Evolutionary conservation across 257 asterid species (phyloP), one percentile per base, ranked within the genome.

Genomic region (Rubia yunnanensis): DNA sequence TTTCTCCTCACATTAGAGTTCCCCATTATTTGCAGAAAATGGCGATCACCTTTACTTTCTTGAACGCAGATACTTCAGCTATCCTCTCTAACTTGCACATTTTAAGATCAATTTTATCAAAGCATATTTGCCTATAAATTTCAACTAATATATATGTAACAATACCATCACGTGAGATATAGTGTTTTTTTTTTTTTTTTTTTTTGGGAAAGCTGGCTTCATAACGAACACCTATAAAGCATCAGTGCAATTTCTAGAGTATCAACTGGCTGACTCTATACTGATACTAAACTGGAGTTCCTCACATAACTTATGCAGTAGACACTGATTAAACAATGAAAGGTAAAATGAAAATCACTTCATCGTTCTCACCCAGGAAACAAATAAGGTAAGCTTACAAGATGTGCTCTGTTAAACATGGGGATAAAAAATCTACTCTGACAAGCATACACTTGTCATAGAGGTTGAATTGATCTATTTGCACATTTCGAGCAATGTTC

Each of bases 401-500:
- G 57, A 67, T 59, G 24, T 57, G 65, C 68, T 61, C 63, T 55
- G 52, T 67, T 75, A 56, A 55, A 66, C 64, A 66, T 48, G 68
- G 20, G 26, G 65, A 57, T 41, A 50, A 72, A 64, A 68, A 53
- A 65, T 20, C 57, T 59, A 44, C 65, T 63, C 57, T 15, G 69
- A 71, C 63, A 61, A 69, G 58, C 73, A 74, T 71, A 59, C 77
- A 66, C 65, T 70, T 69, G 75, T 62, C 44, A 66, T 71, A 70
- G 18, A 59, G 65, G 54, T 68, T 54, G 60, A 66, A 60, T 56
- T 70, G 67, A 53, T 79, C 85, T 75, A 74, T 70, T 72, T 73
- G 41, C 46, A 69, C 67, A 60, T 73, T 72, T 74, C 66, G 35
- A 70, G 72, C 72, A 78, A 77, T 55, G 72, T 76, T n/a, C n/a